Percentiles rank a stretch among this genome's conserved stretches.
Conservation (phyloP, 108 stramenopile genomes). For the Nannochloropsis salina region DNA sequence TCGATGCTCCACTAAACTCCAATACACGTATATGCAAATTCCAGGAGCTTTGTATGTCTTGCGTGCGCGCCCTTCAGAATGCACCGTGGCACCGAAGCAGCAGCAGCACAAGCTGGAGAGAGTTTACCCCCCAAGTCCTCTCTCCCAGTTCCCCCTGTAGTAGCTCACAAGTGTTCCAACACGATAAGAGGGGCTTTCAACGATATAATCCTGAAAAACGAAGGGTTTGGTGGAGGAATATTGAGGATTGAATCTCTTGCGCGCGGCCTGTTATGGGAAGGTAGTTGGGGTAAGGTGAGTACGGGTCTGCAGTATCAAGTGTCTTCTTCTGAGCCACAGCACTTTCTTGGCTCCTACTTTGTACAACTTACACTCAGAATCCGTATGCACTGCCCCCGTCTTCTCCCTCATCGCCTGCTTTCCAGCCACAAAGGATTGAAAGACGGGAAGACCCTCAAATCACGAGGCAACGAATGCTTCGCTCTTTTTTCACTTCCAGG, state of each 20-base stretch:
- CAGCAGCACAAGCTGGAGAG: background rate
- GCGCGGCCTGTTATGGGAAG: background rate
- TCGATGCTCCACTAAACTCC: too few relatives aligned
- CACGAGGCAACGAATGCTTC: too few relatives aligned
- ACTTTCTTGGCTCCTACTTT: too few relatives aligned
- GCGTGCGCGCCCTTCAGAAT: background rate
- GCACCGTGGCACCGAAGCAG: background rate
- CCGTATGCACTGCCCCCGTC: too few relatives aligned
- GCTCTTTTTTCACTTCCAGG: too few relatives aligned
- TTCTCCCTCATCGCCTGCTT: too few relatives aligned
- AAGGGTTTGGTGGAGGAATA: background rate
- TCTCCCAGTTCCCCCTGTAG: background rate
- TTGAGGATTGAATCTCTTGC: background rate
- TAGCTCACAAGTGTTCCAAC: background rate
- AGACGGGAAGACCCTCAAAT: too few relatives aligned
- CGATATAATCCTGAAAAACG: background rate
- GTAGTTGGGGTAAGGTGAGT: background rate
- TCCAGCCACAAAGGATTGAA: too few relatives aligned
- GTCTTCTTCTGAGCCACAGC: too few relatives aligned
- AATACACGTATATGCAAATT: too few relatives aligned
- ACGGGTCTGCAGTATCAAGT: too few relatives aligned
- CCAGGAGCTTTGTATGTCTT: background rate
- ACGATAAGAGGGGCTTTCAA: background rate
- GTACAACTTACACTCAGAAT: too few relatives aligned
- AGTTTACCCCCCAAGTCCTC: background rate